Conservation (phyloP, 805 yeast genomes). For the Diddensiella santjacobensis region DNA sequence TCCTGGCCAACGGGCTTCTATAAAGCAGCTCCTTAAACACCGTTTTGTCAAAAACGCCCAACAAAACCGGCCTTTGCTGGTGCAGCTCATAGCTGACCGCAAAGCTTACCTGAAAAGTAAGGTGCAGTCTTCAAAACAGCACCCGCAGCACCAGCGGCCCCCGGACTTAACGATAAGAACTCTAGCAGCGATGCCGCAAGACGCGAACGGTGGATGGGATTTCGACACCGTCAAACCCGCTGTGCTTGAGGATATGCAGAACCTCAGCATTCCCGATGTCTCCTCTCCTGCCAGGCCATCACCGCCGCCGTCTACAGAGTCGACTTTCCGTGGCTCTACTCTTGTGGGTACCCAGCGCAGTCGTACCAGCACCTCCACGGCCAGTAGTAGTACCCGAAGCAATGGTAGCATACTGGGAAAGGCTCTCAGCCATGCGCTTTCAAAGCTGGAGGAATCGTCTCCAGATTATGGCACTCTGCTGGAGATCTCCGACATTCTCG, state of each 20-base stretch:
- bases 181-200: slow-evolving; percentile 6
- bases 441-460: slow-evolving; percentile 6
- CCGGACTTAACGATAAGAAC: neutral
- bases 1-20: slow-evolving; percentile 63
- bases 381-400: neutral
- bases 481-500: slow-evolving; percentile 4
- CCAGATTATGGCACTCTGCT: slow-evolving; percentile 6
- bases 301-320: neutral
- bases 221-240: slow-evolving; percentile 36
- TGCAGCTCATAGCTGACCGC: slow-evolving; percentile 36
- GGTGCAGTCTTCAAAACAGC: neutral
- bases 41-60: slow-evolving; percentile 50
- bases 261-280: neutral
- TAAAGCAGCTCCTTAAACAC: slow-evolving; percentile 59
- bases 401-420: slow-evolving; percentile 4
- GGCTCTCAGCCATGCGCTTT: slow-evolving; percentile 5
- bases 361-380: neutral
- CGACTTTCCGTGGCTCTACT: neutral
- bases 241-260: neutral
- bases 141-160: slow-evolving; percentile 16
- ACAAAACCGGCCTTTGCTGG: slow-evolving; percentile 33
- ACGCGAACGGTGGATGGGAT: slow-evolving; percentile 37
- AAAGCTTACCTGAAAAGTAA: neutral
- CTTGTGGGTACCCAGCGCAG: neutral
- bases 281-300: neutral